Conservation (phyloP, 345 rosid species). For the Euclidium syriacum region DNA sequence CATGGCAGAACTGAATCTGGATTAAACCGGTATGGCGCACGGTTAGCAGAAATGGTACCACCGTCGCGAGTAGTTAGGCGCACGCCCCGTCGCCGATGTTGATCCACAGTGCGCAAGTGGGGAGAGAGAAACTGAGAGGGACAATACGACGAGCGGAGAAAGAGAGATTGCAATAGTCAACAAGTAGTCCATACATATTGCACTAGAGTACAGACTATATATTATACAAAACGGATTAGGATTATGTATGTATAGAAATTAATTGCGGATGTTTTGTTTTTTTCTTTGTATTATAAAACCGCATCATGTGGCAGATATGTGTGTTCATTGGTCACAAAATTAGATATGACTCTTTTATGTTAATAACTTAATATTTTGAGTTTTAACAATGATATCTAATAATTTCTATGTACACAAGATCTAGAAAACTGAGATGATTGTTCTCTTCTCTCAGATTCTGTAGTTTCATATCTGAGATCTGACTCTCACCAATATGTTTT, state of each 20-base stretch:
- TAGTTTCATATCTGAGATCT: too few relatives aligned
- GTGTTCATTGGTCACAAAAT: background rate
- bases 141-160: background rate
- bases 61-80: constrained; percentile 1
- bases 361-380: too few relatives aligned
- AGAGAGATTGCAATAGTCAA: constrained; percentile 18
- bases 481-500: too few relatives aligned
- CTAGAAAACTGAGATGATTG: too few relatives aligned
- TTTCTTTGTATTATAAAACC: background rate
- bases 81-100: background rate
- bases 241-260: background rate
- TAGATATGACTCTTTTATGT: too few relatives aligned
- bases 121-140: background rate
- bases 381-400: too few relatives aligned
- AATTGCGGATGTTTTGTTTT: background rate
- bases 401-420: too few relatives aligned
- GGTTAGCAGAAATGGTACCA: background rate
- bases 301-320: background rate
- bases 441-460: too few relatives aligned
- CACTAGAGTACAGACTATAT: too few relatives aligned
- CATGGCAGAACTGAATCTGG: constrained; percentile 30
- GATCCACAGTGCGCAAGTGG: constrained; percentile 8
- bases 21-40: constrained; percentile 7
- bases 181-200: constrained; percentile 15
- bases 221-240: background rate